Base-by-base conservation (phyloP, 2,329 filamentous ascomycete genomes). In the Xylariaceae sp. region DNA sequence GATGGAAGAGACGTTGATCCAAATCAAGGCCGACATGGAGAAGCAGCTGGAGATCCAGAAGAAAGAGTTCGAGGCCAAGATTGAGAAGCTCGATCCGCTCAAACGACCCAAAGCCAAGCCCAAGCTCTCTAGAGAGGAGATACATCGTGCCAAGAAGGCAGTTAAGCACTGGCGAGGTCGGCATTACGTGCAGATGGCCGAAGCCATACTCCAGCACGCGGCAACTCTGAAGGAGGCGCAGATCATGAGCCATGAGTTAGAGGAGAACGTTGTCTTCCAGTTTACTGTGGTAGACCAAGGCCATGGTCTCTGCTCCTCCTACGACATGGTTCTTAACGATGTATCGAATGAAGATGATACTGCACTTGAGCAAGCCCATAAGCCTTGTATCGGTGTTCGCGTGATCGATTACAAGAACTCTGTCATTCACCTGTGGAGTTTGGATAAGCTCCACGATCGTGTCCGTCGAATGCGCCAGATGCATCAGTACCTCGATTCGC, bases 231-330 rank as follows among this genome's bases (percentile, higher is more conserved):
- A 99, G 73, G 94, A 99, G 74, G 94, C 94, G 1, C 94, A 99
- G 71, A 88, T 99, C 62, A 94, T 99, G 90, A 96, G 92, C 76
- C 93, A 96, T 68, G 90, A 96, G 69, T 89, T 99, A 77, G 90
- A 94, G 67, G 94, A 97, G 73, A 86, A 86, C 65, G 89, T 97
- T 7, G 88, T 93, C 17, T 97, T 99, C 72, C 94, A 99, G 73
- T 99, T 97, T 72, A 88, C 90, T 10, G 87, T 97, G 58, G 86
- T 97, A 37, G 93, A 97, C 68, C 79, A 88, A 63, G 94, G 94
- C 1, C 92, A 99, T 69, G 87, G 86, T 18, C 82, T 95, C 66
- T 92, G 89, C 67, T 99, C 94, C 2, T 96, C 92, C 0, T 99
- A 99, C 74, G 94, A 99, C 73, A 88, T 99, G 75, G 92, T 97